Evolutionary conservation across 2,329 filamentous ascomycete species (phyloP), one percentile per base, ranked within the genome.

Genomic region (Talaromyces funiculosus): DNA sequence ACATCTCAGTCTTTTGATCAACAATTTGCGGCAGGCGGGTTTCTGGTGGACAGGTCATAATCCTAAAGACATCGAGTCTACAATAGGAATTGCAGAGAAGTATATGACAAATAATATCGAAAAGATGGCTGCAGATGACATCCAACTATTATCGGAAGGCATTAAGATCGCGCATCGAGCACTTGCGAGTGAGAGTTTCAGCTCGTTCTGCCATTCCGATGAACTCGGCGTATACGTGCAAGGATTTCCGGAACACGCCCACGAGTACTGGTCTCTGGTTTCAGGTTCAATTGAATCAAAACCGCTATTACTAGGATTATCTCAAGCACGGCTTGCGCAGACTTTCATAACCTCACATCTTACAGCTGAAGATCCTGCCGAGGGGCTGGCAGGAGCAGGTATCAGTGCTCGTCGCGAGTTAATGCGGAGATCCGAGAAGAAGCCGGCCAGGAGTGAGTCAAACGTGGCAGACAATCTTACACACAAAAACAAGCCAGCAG

Each of bases 21-120:
- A 82, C 59, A 96, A 97, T 68, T 73, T 96, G 47, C 85, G 90
- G 18, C 89, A 94, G 69, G 87, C 90, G 6, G 90, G 89, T 53
- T 96, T 96, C 69, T 95, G 93, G 72, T 92, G 90, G 75, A 88
- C 88, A 0, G 92, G 92, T 53, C 92, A 89, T 67, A 84, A 85
- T 0, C 73, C 78, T 0, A 76, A 80, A 6, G 85, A 92, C 60
- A 83, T 96, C 3, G 63, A 73, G 2, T 84, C 79, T 29, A 84
- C 89, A 0, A 72, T 94, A 0, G 80, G 88, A 29, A 86, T 85
- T 35, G 87, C 88, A 0, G 78, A 82, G 56, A 79, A 80, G 37
- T 96, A 96, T 67, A 69, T 96, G 12, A 72, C 75, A 1, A 85
- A 88, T 59, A 80, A 84, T 29, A 80, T 81, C 10, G 80, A 89